Evolutionary conservation across 1,284 basidiomycete species (phyloP).

Genomic region (Apiotrichum mycotoxinovorans): DNA sequence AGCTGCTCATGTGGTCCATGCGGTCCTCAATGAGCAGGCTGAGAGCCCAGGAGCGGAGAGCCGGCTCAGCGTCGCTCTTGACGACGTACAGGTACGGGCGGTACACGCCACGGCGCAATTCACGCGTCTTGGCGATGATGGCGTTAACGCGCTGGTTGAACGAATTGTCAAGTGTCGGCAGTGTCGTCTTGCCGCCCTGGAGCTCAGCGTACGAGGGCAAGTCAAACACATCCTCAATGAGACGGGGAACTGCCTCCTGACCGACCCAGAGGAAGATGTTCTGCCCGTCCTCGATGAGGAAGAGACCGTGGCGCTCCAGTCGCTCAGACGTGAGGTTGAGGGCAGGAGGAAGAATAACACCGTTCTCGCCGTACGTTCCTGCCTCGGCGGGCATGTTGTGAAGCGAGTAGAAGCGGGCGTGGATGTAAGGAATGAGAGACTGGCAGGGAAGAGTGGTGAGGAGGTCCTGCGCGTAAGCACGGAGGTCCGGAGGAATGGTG

Average conservation of each 20-base stretch:
- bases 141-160: slow-evolving; percentile 93
- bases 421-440: slow-evolving; percentile 85
- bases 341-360: slow-evolving; percentile 52
- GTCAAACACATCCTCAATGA: slow-evolving; percentile 91
- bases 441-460: slow-evolving; percentile 89
- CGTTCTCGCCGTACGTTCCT: slow-evolving; percentile 44
- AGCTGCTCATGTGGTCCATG: slow-evolving; percentile 89
- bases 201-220: slow-evolving; percentile 82
- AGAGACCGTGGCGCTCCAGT: slow-evolving; percentile 91
- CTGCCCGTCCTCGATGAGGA: slow-evolving; percentile 95
- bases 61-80: slow-evolving; percentile 96
- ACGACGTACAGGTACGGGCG: slow-evolving; percentile 94
- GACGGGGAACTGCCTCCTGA: slow-evolving; percentile 89
- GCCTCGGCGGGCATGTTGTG: slow-evolving; percentile 74
- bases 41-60: slow-evolving; percentile 89
- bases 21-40: slow-evolving; percentile 93
- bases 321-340: slow-evolving; percentile 89
- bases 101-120: slow-evolving; percentile 75
- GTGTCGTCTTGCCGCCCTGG: slow-evolving; percentile 86
- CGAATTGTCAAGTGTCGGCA: slow-evolving; percentile 82
- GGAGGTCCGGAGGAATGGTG: slow-evolving; percentile 91
- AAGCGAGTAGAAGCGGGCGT: slow-evolving; percentile 90
- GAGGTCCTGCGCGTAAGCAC: slow-evolving; percentile 90
- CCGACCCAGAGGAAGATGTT: slow-evolving; percentile 98
- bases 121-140: slow-evolving; percentile 85